phyloP scores from a whole-genome alignment of 2,329 filamentous ascomycete species.

The Sclerotinia nivalis region DNA sequence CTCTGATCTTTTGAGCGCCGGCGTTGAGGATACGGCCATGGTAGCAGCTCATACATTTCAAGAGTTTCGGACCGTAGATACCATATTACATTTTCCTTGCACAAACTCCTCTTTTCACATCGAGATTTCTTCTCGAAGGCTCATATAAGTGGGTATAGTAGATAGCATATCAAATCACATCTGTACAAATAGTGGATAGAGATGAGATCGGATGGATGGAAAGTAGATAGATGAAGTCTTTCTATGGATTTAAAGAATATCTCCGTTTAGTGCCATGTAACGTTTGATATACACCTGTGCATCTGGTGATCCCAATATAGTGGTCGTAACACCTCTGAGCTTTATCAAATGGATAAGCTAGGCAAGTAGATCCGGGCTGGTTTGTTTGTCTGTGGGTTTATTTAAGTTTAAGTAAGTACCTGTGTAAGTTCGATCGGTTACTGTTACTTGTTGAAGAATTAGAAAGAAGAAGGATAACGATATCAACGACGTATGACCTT shows the following conservation, averaged over 20 bases:
- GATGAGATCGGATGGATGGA: neutral
- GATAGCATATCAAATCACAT: constrained; percentile 4
- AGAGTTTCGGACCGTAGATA: constrained; percentile 29
- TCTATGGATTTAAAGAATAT: neutral
- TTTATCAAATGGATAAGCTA: no score
- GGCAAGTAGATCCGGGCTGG: no score
- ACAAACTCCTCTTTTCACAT: constrained; percentile 15
- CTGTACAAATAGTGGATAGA: constrained; percentile 8
- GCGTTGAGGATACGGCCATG: constrained; percentile 32
- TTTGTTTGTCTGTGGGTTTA: no score
- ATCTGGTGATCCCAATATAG: no score
- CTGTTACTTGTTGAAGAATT: no score
- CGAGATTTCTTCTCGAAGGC: constrained; percentile 10
- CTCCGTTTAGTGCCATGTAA: neutral
- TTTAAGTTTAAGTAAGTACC: no score
- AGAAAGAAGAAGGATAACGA: no score
- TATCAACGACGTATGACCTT: no score
- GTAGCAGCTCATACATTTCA: constrained; percentile 17
- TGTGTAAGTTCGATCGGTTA: no score
- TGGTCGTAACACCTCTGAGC: no score
- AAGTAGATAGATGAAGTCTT: constrained; percentile 4
- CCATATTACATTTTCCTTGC: constrained; percentile 23
- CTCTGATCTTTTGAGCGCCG: constrained; percentile 34
- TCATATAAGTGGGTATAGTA: constrained; percentile 9
- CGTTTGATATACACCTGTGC: neutral